A percentile compares a stretch with the other conserved stretches of the same genome.
Conservation (phyloP, 2,329 filamentous ascomycete genomes). For the Sarocladium kiliense region DNA sequence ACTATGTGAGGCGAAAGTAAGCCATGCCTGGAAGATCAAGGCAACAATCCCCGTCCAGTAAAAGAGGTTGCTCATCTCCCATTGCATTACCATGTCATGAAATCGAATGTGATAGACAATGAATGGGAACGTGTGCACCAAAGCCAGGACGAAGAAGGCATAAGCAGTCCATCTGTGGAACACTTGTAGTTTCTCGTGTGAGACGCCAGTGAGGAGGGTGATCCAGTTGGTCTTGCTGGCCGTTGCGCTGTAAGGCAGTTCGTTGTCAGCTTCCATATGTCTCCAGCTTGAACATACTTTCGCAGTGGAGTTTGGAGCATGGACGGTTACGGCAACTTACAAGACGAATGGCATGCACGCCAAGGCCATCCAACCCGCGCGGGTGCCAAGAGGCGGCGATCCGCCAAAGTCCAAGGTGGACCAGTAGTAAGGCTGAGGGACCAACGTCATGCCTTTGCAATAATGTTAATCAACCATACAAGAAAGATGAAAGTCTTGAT, state of each 20-base stretch:
- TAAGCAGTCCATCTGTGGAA: conserved; percentile 50
- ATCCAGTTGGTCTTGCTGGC: conserved; percentile 51
- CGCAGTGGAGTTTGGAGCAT: not conserved
- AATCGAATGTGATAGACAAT: conserved; percentile 45
- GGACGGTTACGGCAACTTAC: conserved; percentile 14
- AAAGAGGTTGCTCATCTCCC: conserved; percentile 32
- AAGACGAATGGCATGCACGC: conserved; percentile 47
- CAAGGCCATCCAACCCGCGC: conserved; percentile 47
- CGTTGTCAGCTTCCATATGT: no score
- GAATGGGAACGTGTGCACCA: conserved; percentile 57
- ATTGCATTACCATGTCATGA: conserved; percentile 42
- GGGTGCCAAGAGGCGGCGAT: conserved; percentile 48
- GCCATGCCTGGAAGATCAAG: conserved; percentile 46
- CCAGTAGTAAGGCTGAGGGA: conserved; percentile 52
- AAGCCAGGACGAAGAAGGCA: conserved; percentile 50
- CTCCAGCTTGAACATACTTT: no score
- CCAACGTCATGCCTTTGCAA: conserved; percentile 35
- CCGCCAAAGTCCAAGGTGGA: conserved; percentile 40
- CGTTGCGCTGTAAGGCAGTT: conserved; percentile 16
- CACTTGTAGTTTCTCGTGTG: conserved; percentile 53
- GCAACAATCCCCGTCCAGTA: conserved; percentile 50
- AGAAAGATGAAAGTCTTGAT: no score
- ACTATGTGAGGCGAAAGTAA: conserved; percentile 49
- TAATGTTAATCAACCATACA: no score
- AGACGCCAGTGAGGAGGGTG: conserved; percentile 46